phyloP scores from a whole-genome alignment of 805 yeast genomes.

The Kockiozyma suomiensis region DNA sequence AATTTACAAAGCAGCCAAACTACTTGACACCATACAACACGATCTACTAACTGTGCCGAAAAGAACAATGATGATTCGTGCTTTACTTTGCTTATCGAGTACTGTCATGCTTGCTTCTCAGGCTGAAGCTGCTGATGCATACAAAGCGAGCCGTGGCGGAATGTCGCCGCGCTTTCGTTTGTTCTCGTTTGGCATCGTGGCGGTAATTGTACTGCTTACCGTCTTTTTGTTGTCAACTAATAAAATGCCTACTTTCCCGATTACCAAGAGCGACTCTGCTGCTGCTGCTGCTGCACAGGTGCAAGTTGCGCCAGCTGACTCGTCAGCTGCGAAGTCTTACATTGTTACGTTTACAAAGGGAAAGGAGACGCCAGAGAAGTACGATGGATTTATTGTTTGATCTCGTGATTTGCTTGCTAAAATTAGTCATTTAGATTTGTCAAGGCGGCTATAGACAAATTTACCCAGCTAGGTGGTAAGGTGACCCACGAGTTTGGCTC shows the following conservation, averaged over 20 bases:
- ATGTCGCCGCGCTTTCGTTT: slow-evolving; percentile 3
- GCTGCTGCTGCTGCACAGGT: slow-evolving; percentile 10
- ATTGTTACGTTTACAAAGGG: slow-evolving; percentile 29
- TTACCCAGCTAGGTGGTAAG: slow-evolving; percentile 26
- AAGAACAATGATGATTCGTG: not conserved
- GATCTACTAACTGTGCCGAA: not conserved
- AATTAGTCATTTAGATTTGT: slow-evolving; percentile 7
- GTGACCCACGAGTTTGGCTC: slow-evolving; percentile 28
- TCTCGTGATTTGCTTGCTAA: not conserved
- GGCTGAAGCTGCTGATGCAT: slow-evolving; percentile 16
- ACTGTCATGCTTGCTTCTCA: not conserved
- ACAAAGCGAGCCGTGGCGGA: not conserved
- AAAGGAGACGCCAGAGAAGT: slow-evolving; percentile 29
- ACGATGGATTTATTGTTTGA: not conserved
- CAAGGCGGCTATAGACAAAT: slow-evolving; percentile 16
- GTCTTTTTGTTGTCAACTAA: slow-evolving; percentile 5
- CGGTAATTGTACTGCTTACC: slow-evolving; percentile 4
- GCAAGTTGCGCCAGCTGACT: not conserved
- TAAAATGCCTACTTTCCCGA: slow-evolving; percentile 14
- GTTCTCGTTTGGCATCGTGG: slow-evolving; percentile 5
- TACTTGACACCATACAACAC: not conserved
- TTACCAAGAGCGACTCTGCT: slow-evolving; percentile 7
- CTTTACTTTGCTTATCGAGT: not conserved
- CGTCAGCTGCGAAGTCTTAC: slow-evolving; percentile 15
- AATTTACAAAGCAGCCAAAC: not conserved